Evolutionary conservation across 495 filamentous ascomycete genomes (phyloP).

Genomic region (Aspergillus carlsbadensis): DNA sequence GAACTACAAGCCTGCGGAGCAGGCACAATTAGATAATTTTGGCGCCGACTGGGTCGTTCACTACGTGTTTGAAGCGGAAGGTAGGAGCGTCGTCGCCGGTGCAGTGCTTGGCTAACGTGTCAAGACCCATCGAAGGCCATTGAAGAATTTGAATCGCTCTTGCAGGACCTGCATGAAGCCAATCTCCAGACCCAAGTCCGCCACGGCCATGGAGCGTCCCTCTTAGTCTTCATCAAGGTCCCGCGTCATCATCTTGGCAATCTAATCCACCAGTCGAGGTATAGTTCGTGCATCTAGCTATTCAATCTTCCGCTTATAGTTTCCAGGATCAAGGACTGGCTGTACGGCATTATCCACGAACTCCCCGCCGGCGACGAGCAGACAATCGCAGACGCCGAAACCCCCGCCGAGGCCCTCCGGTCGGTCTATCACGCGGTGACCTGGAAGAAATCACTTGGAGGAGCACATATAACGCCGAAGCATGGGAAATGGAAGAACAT

Average conservation of each 20-base stretch:
- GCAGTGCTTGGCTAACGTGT: not conserved
- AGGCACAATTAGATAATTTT: slow-evolving; percentile 36
- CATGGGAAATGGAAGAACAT: slow-evolving; percentile 81
- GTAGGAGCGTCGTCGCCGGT: slow-evolving; percentile 17
- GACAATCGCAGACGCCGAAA: slow-evolving; percentile 60
- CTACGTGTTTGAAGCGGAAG: slow-evolving; percentile 38
- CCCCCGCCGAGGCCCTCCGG: slow-evolving; percentile 86
- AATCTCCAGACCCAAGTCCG: slow-evolving; percentile 85
- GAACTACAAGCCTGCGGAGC: slow-evolving; percentile 11
- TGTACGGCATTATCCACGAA: slow-evolving; percentile 75
- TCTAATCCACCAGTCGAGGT: slow-evolving; percentile 66
- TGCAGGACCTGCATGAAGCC: slow-evolving; percentile 66
- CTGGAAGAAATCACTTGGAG: slow-evolving; percentile 73
- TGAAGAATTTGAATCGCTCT: slow-evolving; percentile 70
- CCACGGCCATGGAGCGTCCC: slow-evolving; percentile 68
- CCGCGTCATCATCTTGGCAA: slow-evolving; percentile 40
- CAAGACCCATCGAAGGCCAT: slow-evolving; percentile 67
- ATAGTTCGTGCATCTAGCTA: not conserved
- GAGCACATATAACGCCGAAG: slow-evolving; percentile 82
- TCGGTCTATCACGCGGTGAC: slow-evolving; percentile 86
- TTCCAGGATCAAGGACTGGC: slow-evolving; percentile 85
- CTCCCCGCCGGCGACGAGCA: slow-evolving; percentile 57
- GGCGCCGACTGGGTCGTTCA: slow-evolving; percentile 47
- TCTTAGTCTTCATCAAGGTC: slow-evolving; percentile 79
- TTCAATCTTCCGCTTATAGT: slow-evolving; percentile 3